Base-by-base conservation (phyloP, 1,284 basidiomycete genomes). In the Athelia psychrophila region DNA sequence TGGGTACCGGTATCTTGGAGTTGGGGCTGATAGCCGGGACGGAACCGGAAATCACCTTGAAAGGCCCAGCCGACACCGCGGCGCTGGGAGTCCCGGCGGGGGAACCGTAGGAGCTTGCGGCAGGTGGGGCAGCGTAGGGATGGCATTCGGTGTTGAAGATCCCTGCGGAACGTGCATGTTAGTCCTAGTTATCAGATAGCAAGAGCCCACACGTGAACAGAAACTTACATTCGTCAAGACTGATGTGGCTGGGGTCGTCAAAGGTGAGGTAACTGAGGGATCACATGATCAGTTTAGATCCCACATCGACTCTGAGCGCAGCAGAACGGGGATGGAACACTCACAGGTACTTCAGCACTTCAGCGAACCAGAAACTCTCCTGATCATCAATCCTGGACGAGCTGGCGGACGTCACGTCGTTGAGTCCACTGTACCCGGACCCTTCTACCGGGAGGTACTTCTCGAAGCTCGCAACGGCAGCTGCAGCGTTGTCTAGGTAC, bases 281-380 rank as follows among this genome's bases (percentile, higher is more conserved):
- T n/a, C n/a, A n/a, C n/a, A n/a, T n/a, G n/a, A n/a, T n/a, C n/a
- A n/a, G n/a, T n/a, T n/a, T n/a, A n/a, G n/a, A n/a, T n/a, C n/a
- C 35, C 13, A 38, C 30, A 23, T 53, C 13, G 32, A 3, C n/a
- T 30, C n/a, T 19, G 30, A 35, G n/a, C 1, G 12, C n/a, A 35
- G 12, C 32, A n/a, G 30, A 23, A 18, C 47, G 35, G 51, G 38
- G 49, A 35, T 10, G 19, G 25, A 36, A 5, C 5, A 74, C 78
- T 53, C 50, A 88, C 83, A 89, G 62, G 62, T 90, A 89, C 64
- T 89, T 89, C 64, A 89, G 67, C 42, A 86, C 84, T 66, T 90
- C 87, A 0, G 81, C 85, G 57, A 85, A 89, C 85, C 87, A 89
- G 73, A 90, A 91, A 58, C 84, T 87, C 67, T 83, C 78, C 59